phyloP scores from a whole-genome alignment of 176 grass and related monocot species.

The Rhynchospora tenuis region DNA sequence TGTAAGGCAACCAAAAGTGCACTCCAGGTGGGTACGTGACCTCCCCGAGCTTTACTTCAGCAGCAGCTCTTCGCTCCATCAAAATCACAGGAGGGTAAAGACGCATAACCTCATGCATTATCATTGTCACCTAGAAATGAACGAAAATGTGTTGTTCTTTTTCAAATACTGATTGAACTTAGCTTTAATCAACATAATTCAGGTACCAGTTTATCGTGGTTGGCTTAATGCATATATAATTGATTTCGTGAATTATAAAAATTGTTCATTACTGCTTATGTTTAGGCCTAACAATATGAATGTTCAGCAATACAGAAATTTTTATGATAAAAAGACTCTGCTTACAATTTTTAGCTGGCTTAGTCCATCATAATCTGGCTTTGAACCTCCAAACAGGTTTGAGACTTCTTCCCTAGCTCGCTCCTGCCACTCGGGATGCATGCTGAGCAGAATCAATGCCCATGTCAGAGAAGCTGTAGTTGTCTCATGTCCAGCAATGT shows the following conservation, averaged over 20 bases:
- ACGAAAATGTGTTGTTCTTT: background rate
- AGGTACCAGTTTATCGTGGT: background rate
- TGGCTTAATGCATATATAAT: background rate
- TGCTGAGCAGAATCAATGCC: slow-evolving; percentile 40
- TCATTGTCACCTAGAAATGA: slow-evolving; percentile 35
- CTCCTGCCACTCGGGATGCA: slow-evolving; percentile 57
- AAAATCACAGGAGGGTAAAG: slow-evolving; percentile 38
- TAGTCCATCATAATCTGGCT: slow-evolving; percentile 34
- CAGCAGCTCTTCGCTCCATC: slow-evolving; percentile 11
- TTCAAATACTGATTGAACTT: background rate
- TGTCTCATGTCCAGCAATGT: slow-evolving; percentile 74
- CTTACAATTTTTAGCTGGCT: slow-evolving; percentile 46
- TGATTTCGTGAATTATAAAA: background rate
- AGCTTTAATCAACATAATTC: background rate
- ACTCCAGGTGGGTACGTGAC: slow-evolving; percentile 31
- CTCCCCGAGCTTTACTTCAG: slow-evolving; percentile 33
- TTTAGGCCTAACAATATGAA: no score
- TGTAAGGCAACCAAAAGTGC: slow-evolving; percentile 9
- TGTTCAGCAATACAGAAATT: no score
- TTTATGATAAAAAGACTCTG: background rate
- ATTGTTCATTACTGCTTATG: no score
- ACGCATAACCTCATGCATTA: slow-evolving; percentile 44
- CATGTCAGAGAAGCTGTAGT: slow-evolving; percentile 46
- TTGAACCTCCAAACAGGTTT: slow-evolving; percentile 18
- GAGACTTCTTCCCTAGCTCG: slow-evolving; percentile 49